Evolutionary conservation across 1,284 basidiomycete species (phyloP).

Genomic region (Cutaneotrichosporon dermatis): DNA sequence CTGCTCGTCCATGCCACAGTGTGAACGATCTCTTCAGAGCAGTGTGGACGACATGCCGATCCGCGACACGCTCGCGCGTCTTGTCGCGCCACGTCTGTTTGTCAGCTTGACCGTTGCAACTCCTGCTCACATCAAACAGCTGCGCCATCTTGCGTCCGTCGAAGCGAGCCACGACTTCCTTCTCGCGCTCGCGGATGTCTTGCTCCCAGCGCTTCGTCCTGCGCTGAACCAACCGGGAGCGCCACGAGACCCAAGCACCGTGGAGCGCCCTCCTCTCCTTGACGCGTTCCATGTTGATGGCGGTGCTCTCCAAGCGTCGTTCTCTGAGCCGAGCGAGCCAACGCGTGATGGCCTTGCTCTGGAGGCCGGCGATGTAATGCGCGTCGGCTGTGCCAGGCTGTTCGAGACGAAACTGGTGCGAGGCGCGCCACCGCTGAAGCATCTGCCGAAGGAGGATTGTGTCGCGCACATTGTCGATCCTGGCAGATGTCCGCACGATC

Average conservation of each 20-base stretch:
- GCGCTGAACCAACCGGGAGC: conserved; percentile 17
- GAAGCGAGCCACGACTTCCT: background rate
- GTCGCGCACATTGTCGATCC: conserved; percentile 38
- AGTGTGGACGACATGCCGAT: conserved; percentile 7
- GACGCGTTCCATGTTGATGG: conserved; percentile 4
- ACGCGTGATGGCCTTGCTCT: conserved; percentile 16
- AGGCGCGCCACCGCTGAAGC: conserved; percentile 32
- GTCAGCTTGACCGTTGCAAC: background rate
- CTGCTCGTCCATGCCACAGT: conserved; percentile 6
- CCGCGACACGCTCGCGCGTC: conserved; percentile 14
- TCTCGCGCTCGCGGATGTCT: conserved; percentile 30
- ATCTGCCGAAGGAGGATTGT: conserved; percentile 39
- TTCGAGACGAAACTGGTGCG: conserved; percentile 21
- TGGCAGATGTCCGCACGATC: conserved; percentile 36
- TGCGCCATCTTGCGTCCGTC: background rate
- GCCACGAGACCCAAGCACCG: conserved; percentile 27
- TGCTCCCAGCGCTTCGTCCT: conserved; percentile 34
- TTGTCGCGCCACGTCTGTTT: conserved; percentile 14
- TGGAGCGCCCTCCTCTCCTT: conserved; percentile 1
- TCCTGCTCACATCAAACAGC: conserved; percentile 26
- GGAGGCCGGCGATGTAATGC: conserved; percentile 25
- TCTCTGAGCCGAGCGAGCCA: conserved; percentile 27
- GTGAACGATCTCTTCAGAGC: conserved; percentile 6
- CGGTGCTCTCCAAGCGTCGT: conserved; percentile 16
- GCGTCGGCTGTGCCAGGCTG: conserved; percentile 35